Percentiles rank a stretch among this genome's conserved stretches.
phyloP scores from a whole-genome alignment of 164 flowering plant genomes.

The Vitis labrusca region DNA sequence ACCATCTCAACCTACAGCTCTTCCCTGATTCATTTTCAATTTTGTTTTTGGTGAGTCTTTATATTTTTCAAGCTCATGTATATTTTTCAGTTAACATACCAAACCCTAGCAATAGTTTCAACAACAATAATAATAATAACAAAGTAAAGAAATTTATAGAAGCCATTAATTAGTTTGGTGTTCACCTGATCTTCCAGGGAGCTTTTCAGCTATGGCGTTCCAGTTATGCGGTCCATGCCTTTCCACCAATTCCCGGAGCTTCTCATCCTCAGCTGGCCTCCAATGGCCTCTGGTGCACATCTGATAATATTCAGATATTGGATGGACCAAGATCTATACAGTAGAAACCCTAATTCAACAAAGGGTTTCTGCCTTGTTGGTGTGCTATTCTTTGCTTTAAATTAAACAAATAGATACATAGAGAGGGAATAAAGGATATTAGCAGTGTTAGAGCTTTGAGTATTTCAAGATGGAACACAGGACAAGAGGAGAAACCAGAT shows the following conservation, averaged over 20 bases:
- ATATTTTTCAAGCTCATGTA: too few species aligned
- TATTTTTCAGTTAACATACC: too few species aligned
- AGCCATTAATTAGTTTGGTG: background rate
- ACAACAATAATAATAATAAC: background rate
- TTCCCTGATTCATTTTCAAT: constrained; percentile 40
- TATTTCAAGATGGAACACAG: constrained; percentile 8
- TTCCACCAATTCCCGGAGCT: constrained; percentile 61
- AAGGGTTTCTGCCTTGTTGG: too few species aligned
- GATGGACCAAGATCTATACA: too few species aligned
- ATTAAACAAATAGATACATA: background rate
- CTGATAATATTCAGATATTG: background rate
- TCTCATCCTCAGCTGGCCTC: constrained; percentile 81
- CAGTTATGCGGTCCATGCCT: constrained; percentile 76
- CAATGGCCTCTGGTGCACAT: constrained; percentile 82
- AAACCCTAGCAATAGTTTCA: constrained; percentile 6
- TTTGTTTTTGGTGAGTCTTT: too few species aligned
- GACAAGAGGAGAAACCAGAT: constrained; percentile 5
- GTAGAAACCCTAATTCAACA: too few species aligned
- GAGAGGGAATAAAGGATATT: background rate
- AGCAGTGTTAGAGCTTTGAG: background rate
- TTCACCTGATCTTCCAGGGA: constrained; percentile 79
- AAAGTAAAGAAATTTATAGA: background rate
- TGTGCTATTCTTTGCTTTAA: too few species aligned
- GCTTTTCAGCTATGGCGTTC: constrained; percentile 81
- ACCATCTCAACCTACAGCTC: constrained; percentile 82